Base-by-base conservation (phyloP, 306 rosid genomes). In the Vicia sativa region DNA sequence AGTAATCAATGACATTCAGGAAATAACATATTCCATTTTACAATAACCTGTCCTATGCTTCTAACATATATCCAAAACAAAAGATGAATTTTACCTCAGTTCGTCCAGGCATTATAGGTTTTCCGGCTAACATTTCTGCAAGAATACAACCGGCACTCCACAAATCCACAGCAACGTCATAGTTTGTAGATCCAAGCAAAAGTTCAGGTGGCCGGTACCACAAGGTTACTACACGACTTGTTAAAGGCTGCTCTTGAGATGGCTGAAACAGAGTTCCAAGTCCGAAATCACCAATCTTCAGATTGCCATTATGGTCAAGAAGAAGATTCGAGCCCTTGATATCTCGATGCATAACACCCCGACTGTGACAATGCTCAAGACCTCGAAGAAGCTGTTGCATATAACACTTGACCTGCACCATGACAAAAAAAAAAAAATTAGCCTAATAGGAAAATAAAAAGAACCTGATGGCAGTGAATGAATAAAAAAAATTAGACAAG, bases 141-240 rank as follows among this genome's bases (percentile, higher is more conserved):
- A 91, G 89, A 84, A 91, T 86, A 63, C 97, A 91, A 79, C 97
- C 97, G 52, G 80, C 57, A 80, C 97, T 91, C 97, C 97, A 91
- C 84, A 91, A 70, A 77, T 91, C 97, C 59, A 91, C 87, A 57
- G 96, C 55, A 60, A 70, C 82, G 53, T 86, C 92, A 79, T 91
- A 91, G 67, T 81, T 68, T 21, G 95, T 86, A 53, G 91, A 81
- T 34, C 38, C 38, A 34, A 34, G 38, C 38, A 34, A 34, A 34
- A 34, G 38, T 34, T 34, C 38, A 34, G 97, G 97, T 3, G 97
- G 92, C 54, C 97, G 79, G 73, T 91, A 91, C 97, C 97, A 91
- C 80, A 91, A 78, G 65, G 97, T 91, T 37, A 91, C 92, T 8
- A 86, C 97, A 12, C 92, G 92, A 72, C 97, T 91, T n/a, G 97